Base-by-base conservation (phyloP, 176 grass and related monocot genomes). In the Cocos nucifera region DNA sequence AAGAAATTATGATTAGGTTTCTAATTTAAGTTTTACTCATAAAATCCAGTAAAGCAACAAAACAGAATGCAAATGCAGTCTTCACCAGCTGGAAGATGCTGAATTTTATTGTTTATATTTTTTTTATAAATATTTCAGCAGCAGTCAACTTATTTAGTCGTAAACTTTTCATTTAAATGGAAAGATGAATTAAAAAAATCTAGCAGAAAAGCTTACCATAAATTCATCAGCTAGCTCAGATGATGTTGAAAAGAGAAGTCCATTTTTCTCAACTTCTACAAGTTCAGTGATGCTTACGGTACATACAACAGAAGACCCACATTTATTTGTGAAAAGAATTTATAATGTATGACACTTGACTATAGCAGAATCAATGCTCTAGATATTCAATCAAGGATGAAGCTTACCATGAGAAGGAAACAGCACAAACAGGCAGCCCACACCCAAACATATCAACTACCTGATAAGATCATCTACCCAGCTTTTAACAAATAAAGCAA, bases 391-490 rank as follows among this genome's bases (percentile, higher is more conserved):
- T 14, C 35, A 12, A 44, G 35, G 35, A 44, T 9, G 9, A 44
- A 44, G 35, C 15, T 22, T 97, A 98, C 93, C 93, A 98, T 24
- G 93, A 98, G 51, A 88, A 98, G 8, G 93, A 98, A 83, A 78
- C 87, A 59, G 93, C 93, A 72, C 93, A 98, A 76, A 92, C 93
- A 35, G 93, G 93, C 74, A 98, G 75, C 58, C 93, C 93, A 64
- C 93, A 98, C 77, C 93, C 93, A 77, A 98, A 98, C 93, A 98
- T 98, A 98, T 98, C 93, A 70, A 89, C 93, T 30, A 98, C 88
- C 93, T 98, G 68, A 44, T 3, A 75, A 48, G 61, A 17, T 26
- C 49, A 56, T 50, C 52, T 56, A n/a, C 22, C 53, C 4, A 9
- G 35, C 4, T 22, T 15, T 20, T 10, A 56, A 15, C 10, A 7